A percentile compares a stretch with the other conserved stretches of the same genome.
phyloP scores from a whole-genome alignment of 2,329 filamentous ascomycete species.

The Xylaria sp. region DNA sequence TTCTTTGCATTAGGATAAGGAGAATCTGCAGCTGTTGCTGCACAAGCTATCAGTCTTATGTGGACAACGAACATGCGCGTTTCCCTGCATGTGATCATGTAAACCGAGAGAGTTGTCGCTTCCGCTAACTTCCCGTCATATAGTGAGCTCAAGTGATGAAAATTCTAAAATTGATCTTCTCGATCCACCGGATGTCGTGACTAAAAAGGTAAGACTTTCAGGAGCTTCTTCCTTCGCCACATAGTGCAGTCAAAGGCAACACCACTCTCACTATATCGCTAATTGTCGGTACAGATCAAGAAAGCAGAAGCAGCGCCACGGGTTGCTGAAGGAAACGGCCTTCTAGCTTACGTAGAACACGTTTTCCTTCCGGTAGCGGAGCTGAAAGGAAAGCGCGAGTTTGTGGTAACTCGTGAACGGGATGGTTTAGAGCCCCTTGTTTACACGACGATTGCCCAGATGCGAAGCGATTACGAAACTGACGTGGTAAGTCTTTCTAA shows the following conservation, averaged over 20 bases:
- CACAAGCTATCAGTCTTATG: background rate
- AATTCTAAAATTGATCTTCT: slow-evolving; percentile 86
- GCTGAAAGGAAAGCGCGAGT: slow-evolving; percentile 70
- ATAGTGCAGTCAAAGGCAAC: too few species aligned
- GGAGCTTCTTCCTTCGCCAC: background rate
- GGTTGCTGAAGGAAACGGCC: slow-evolving; percentile 84
- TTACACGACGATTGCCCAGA: slow-evolving; percentile 78
- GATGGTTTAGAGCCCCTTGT: slow-evolving; percentile 77
- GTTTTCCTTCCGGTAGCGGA: slow-evolving; percentile 82
- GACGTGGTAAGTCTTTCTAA: slow-evolving; percentile 71
- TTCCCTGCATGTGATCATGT: background rate
- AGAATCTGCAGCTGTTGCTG: background rate
- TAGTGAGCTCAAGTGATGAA: slow-evolving; percentile 74
- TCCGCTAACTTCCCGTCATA: slow-evolving; percentile 8
- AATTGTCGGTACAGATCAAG: slow-evolving; percentile 61
- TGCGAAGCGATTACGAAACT: slow-evolving; percentile 82
- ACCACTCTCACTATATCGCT: background rate
- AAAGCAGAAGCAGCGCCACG: slow-evolving; percentile 85
- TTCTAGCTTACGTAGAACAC: slow-evolving; percentile 87
- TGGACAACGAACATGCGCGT: background rate
- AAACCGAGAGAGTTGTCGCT: background rate
- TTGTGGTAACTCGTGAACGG: slow-evolving; percentile 73
- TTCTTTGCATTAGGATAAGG: background rate
- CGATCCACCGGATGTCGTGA: slow-evolving; percentile 77
- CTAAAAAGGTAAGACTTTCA: slow-evolving; percentile 67